A percentile compares a stretch with the other conserved stretches of the same genome.
phyloP scores from a whole-genome alignment of 2,329 filamentous ascomycete genomes.

The Xylariaceae sp. region DNA sequence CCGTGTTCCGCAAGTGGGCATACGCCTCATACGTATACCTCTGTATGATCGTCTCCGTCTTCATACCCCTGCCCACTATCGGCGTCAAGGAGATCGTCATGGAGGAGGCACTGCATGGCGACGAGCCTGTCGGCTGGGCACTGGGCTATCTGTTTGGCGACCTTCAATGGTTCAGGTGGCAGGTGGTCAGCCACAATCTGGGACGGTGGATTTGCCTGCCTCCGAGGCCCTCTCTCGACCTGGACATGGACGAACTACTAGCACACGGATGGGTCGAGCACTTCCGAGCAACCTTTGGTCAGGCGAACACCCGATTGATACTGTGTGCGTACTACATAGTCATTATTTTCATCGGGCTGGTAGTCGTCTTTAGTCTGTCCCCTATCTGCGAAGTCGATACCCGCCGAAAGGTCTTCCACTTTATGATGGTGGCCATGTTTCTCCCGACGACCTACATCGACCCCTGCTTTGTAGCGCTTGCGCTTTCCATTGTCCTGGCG shows the following conservation, averaged over 20 bases:
- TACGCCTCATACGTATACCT: slow-evolving; percentile 78
- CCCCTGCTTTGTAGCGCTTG: slow-evolving; percentile 74
- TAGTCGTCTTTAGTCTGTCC: slow-evolving; percentile 69
- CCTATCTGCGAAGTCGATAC: slow-evolving; percentile 87
- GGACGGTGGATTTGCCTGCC: slow-evolving; percentile 74
- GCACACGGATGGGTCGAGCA: slow-evolving; percentile 57
- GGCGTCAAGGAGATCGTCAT: slow-evolving; percentile 68
- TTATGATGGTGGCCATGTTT: slow-evolving; percentile 96
- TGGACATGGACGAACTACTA: slow-evolving; percentile 23
- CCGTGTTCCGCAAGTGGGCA: slow-evolving; percentile 69
- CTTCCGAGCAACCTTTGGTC: slow-evolving; percentile 61
- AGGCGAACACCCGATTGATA: slow-evolving; percentile 75
- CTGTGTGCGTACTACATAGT: slow-evolving; percentile 67
- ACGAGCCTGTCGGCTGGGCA: slow-evolving; percentile 90
- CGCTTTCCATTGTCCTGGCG: slow-evolving; percentile 71
- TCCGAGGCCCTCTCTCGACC: slow-evolving; percentile 28
- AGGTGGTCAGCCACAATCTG: slow-evolving; percentile 62
- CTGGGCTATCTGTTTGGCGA: slow-evolving; percentile 85
- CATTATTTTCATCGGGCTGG: slow-evolving; percentile 66
- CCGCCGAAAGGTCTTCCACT: slow-evolving; percentile 92
- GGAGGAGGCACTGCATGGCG: slow-evolving; percentile 58
- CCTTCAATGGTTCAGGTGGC: slow-evolving; percentile 62
- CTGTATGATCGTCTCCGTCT: slow-evolving; percentile 58
- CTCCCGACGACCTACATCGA: slow-evolving; percentile 82
- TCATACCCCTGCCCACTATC: slow-evolving; percentile 42